Conservation (phyloP, 768 basidiomycete species). For the Tricholomella constricta region DNA sequence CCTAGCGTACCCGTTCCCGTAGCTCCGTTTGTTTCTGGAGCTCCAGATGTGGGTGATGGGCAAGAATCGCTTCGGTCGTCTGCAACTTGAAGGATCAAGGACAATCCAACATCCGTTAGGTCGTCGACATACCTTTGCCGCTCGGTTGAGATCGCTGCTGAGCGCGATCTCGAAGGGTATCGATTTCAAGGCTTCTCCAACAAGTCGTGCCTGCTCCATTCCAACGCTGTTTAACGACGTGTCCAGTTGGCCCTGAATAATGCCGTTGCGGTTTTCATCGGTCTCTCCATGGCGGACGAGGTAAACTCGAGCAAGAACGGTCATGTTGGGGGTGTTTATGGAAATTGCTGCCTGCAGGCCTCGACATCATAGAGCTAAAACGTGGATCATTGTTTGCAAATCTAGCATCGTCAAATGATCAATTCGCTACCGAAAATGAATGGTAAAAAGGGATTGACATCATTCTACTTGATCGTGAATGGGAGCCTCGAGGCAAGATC, state of each 20-base stretch:
- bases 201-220: slow-evolving; percentile 54
- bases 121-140: slow-evolving; percentile 51
- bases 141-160: slow-evolving; percentile 73
- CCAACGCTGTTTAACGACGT: slow-evolving; percentile 66
- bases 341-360: neutral
- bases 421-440: neutral
- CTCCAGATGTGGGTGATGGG: slow-evolving; percentile 48
- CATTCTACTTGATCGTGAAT: too few species aligned
- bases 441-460: too few species aligned
- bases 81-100: slow-evolving; percentile 26
- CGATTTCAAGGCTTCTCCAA: slow-evolving; percentile 54
- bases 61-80: slow-evolving; percentile 70
- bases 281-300: slow-evolving; percentile 83
- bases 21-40: slow-evolving; percentile 49
- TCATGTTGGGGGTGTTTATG: slow-evolving; percentile 20
- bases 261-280: slow-evolving; percentile 57
- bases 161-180: slow-evolving; percentile 61
- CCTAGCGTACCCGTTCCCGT: slow-evolving; percentile 61
- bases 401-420: slow-evolving; percentile 9
- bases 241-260: slow-evolving; percentile 79
- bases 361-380: slow-evolving; percentile 4
- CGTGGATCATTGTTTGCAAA: slow-evolving; percentile 8
- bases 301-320: slow-evolving; percentile 49
- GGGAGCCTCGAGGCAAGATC: too few species aligned
- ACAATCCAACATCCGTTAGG: neutral